phyloP scores from a whole-genome alignment of 1,284 basidiomycete genomes.

The Paramarasmius palmivorus region DNA sequence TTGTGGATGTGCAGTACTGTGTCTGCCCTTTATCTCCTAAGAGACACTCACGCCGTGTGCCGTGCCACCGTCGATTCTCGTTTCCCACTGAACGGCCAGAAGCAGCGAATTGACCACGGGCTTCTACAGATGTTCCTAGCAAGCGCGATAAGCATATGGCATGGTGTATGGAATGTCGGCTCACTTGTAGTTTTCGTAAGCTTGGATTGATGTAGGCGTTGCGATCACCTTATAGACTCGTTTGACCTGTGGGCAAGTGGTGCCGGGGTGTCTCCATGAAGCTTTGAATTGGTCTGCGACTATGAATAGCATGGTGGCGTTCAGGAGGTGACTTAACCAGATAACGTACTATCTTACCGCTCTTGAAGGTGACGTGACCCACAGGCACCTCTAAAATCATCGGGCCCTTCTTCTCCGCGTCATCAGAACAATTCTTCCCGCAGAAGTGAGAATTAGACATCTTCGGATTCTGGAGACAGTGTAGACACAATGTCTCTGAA shows the following conservation, averaged over 20 bases:
- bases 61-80: constrained; percentile 62
- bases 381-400: constrained; percentile 58
- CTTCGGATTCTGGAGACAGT: constrained; percentile 56
- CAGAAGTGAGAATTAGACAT: constrained; percentile 59
- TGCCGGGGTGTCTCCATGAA: constrained; percentile 62
- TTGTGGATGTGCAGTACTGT: constrained; percentile 50
- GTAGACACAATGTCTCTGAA: constrained; percentile 52
- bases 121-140: constrained; percentile 50
- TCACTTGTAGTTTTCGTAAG: constrained; percentile 61
- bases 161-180: constrained; percentile 13
- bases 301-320: constrained; percentile 22
- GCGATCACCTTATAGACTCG: constrained; percentile 62
- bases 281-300: constrained; percentile 64
- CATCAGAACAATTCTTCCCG: constrained; percentile 48
- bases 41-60: constrained; percentile 53
- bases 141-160: background rate
- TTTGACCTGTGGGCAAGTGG: constrained; percentile 51
- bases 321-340: no score
- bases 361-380: constrained; percentile 60
- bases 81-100: constrained; percentile 57
- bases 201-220: constrained; percentile 42
- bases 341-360: no score
- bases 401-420: constrained; percentile 52
- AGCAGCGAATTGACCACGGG: constrained; percentile 52
- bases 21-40: constrained; percentile 60